Conservation (phyloP, 179 eudicot genomes). For the Spergularia azorica region DNA sequence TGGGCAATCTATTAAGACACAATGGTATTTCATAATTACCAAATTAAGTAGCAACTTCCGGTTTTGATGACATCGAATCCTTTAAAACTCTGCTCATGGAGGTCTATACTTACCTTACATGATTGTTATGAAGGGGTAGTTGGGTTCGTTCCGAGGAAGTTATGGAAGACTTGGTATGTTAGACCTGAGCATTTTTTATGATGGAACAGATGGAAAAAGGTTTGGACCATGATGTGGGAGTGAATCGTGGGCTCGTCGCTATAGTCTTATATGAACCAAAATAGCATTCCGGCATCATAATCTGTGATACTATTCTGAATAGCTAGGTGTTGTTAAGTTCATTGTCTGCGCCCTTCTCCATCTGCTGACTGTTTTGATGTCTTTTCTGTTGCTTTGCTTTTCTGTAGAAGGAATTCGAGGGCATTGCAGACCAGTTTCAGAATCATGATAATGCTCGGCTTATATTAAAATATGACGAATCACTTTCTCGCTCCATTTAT, state of each 20-base stretch:
- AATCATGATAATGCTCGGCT: slow-evolving; percentile 64
- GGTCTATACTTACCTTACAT: background rate
- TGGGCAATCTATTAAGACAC: background rate
- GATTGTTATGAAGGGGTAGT: no score
- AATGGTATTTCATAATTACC: background rate
- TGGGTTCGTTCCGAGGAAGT: background rate
- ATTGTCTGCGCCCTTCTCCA: background rate
- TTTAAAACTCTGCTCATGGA: background rate
- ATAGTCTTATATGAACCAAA: background rate
- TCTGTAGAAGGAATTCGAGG: slow-evolving; percentile 84
- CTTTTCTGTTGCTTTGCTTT: slow-evolving; percentile 19
- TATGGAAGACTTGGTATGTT: background rate
- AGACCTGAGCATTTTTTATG: background rate
- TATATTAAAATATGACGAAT: slow-evolving; percentile 82
- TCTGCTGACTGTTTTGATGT: slow-evolving; percentile 1
- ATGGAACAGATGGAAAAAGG: background rate
- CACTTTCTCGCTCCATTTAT: slow-evolving; percentile 80
- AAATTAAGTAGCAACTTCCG: no score
- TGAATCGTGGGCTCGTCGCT: background rate
- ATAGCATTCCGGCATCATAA: background rate
- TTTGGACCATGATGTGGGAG: background rate
- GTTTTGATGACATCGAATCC: background rate
- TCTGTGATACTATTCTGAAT: background rate
- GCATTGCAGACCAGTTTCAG: slow-evolving; percentile 66
- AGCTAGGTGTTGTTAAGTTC: background rate